Percentiles rank a stretch among this genome's conserved stretches.
phyloP scores from a whole-genome alignment of 768 basidiomycete genomes.

The Mycena capillaripes region DNA sequence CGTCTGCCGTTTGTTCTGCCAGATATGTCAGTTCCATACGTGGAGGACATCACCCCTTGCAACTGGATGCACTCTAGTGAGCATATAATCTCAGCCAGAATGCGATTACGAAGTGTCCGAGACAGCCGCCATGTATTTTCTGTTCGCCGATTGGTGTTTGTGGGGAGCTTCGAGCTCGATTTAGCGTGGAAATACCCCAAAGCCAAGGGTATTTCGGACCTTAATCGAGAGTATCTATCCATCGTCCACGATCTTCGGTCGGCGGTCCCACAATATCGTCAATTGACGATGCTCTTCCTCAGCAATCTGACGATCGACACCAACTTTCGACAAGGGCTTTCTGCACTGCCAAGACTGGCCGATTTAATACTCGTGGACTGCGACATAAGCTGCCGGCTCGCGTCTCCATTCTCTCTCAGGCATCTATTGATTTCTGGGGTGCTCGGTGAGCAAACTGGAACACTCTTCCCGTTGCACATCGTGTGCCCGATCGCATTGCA shows the following conservation, averaged over 20 bases:
- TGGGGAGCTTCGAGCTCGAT: background rate
- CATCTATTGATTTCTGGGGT: background rate
- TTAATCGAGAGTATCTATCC: background rate
- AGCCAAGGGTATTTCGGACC: background rate
- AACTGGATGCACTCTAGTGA: background rate
- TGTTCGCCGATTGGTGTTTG: background rate
- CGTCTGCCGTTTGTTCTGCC: background rate
- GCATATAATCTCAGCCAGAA: background rate
- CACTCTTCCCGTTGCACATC: background rate
- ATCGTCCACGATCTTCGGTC: background rate
- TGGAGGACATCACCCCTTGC: background rate
- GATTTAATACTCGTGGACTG: background rate
- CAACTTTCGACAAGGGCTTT: background rate
- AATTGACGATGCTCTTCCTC: background rate
- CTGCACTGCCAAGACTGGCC: background rate
- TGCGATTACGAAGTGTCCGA: background rate
- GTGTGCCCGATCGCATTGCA: background rate
- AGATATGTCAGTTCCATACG: background rate
- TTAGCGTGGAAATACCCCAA: background rate
- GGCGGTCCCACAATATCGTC: background rate
- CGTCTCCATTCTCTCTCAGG: background rate
- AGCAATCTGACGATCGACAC: conserved; percentile 1
- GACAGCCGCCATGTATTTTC: background rate
- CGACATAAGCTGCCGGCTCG: background rate
- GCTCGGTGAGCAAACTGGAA: background rate